A percentile compares a stretch with the other conserved stretches of the same genome.
Evolutionary conservation across 2,329 filamentous ascomycete species (phyloP).

Genomic region (Macroventuria anomochaeta): DNA sequence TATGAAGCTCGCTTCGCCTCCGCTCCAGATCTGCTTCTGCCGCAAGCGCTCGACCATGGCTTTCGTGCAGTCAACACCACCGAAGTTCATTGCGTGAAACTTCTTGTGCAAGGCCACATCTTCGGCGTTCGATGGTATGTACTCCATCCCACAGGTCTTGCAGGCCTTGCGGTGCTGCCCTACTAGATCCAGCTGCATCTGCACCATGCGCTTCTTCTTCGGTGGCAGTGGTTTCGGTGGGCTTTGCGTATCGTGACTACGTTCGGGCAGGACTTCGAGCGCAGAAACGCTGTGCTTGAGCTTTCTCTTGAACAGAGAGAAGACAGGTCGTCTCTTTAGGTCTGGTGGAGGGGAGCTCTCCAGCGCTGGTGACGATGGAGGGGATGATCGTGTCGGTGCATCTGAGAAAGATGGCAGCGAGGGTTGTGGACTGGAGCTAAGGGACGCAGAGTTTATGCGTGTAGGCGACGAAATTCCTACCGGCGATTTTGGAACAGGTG

Average conservation of each 20-base stretch:
- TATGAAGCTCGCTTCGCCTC: constrained; percentile 57
- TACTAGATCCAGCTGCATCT: constrained; percentile 68
- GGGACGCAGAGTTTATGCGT: constrained; percentile 21
- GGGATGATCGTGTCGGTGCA: constrained; percentile 40
- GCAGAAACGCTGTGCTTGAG: constrained; percentile 18
- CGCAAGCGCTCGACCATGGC: constrained; percentile 61
- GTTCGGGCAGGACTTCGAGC: constrained; percentile 33
- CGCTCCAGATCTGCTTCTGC: constrained; percentile 59
- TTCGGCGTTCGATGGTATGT: constrained; percentile 66
- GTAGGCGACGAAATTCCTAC: constrained; percentile 4
- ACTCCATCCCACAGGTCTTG: constrained; percentile 69
- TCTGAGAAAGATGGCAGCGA: constrained; percentile 51
- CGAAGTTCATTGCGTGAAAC: constrained; percentile 67
- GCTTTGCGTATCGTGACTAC: constrained; percentile 44
- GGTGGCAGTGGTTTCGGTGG: constrained; percentile 35
- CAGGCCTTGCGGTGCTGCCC: constrained; percentile 64
- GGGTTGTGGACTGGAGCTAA: constrained; percentile 43
- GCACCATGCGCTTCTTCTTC: constrained; percentile 54
- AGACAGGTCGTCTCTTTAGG: constrained; percentile 55
- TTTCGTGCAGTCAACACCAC: constrained; percentile 67
- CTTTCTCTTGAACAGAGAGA: constrained; percentile 54
- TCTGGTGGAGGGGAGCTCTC: constrained; percentile 33
- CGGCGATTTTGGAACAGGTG: background rate
- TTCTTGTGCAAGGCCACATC: constrained; percentile 68
- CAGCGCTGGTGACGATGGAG: constrained; percentile 41